Percentiles rank a stretch among this genome's conserved stretches.
These are phyloP conservation scores for Raphidocelis subcapitata DNA, from an alignment of 139 green algal species.

Conservation along the genomic window DNA sequence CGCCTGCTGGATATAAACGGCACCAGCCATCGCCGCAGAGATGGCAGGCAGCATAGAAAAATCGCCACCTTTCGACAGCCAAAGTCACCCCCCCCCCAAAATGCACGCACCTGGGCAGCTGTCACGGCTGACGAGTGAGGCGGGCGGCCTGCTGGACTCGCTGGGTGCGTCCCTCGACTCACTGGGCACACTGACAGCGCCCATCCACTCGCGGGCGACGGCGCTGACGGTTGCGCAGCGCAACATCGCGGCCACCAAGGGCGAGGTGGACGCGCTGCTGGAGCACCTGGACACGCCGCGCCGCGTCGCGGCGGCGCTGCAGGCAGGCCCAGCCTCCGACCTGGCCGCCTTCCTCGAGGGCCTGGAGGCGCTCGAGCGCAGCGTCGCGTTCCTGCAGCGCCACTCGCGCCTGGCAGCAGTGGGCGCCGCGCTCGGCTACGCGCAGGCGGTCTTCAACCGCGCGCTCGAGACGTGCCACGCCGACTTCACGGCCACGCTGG, in stretches of 20 bases:
- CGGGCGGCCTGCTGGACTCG: constrained; percentile 9
- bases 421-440: neutral
- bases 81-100: no score
- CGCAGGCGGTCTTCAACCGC: constrained; percentile 16
- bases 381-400: constrained; percentile 2
- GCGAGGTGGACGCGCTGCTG: constrained; percentile 33
- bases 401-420: constrained; percentile 11
- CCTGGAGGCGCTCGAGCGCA: constrained; percentile 9
- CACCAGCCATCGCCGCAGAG: no score
- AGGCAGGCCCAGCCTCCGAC: constrained; percentile 1
- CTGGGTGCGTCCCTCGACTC: constrained; percentile 4
- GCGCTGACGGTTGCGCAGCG: constrained; percentile 40
- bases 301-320: constrained; percentile 6
- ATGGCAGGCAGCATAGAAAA: no score
- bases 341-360: constrained; percentile 19
- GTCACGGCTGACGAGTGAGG: constrained; percentile 17
- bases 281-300: constrained; percentile 32
- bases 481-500: constrained; percentile 9
- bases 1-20: no score
- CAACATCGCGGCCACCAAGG: constrained; percentile 34
- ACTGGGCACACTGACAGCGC: constrained; percentile 18
- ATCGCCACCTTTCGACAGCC: no score
- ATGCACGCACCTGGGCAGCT: neutral
- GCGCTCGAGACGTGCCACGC: constrained; percentile 19
- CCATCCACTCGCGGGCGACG: constrained; percentile 38